Evolutionary conservation across 2,329 filamentous ascomycete genomes (phyloP), one percentile per base, ranked within the genome.

Genomic region (Stenocarpella maydis): DNA sequence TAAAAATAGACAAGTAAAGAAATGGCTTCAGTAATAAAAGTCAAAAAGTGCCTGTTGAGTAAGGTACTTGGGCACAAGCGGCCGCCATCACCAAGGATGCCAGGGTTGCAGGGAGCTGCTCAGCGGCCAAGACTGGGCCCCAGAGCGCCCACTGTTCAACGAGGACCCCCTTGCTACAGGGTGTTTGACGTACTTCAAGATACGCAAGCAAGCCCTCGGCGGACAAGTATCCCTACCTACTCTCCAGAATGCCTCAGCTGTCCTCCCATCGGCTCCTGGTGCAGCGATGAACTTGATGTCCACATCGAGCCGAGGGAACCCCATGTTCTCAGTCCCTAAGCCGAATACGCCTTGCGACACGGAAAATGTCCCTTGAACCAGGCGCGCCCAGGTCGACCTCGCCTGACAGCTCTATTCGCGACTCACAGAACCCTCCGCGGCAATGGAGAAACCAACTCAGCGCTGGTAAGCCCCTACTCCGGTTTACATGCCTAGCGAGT

Each of bases 401-500:
- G 72, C 94, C 94, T 76, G 89, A 93, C 78, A 95, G 91, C 86
- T 96, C 94, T 79, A 93, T 93, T 72, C 91, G 92, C 77, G 89
- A 90, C 73, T 93, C 92, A 78, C 93, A 92, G n/a, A 67, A 67
- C 73, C 89, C 89, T 49, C 87, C 88, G 73, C 89, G 91, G 78
- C 91, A 92, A 83, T 91, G 92, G 87, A 92, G 92, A 80, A 91
- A 90, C 80, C 91, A 91, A 78, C 85, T 91, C 71, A 90, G 93
- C 77, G 90, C 91, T 82, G 92, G 94, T 97, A 86, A 78, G 88
- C 78, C 53, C 28, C 60, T 49, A n/a, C 31, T 39, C 9, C 65
- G 10, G 63, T 66, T 24, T 26, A 71, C 17, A 28, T 41, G 26
- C 21, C 17, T 41, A 15, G 2, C n/a, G 14, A 26, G 52, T 8